phyloP scores from a whole-genome alignment of 352 stramenopile species.

The Stephanocyclus meneghinianus region DNA sequence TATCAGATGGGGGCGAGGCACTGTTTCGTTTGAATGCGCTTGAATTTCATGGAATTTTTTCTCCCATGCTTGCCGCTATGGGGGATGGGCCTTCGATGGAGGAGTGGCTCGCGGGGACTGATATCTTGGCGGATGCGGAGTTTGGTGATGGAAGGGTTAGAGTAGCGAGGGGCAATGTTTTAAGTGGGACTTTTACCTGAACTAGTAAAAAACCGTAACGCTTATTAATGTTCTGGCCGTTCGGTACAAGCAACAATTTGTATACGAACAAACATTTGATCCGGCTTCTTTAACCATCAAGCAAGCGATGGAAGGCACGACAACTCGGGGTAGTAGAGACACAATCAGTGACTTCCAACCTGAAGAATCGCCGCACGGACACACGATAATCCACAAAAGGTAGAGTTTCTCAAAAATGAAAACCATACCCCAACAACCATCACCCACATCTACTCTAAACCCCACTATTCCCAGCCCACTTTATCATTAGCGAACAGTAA shows the following conservation, averaged over 20 bases:
- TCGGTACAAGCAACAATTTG: neutral
- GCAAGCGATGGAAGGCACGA: too few species aligned
- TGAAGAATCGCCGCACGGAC: too few species aligned
- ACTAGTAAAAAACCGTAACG: neutral
- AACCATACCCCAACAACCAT: neutral
- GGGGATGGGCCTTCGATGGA: conserved; percentile 74
- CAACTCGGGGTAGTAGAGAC: too few species aligned
- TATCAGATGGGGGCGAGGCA: conserved; percentile 65
- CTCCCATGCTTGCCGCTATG: conserved; percentile 71
- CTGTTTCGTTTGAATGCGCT: conserved; percentile 66
- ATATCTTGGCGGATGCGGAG: conserved; percentile 60
- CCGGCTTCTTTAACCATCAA: too few species aligned
- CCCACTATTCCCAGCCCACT: too few species aligned
- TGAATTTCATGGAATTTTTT: conserved; percentile 75
- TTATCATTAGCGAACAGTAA: neutral
- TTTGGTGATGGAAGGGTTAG: conserved; percentile 13
- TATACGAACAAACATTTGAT: neutral
- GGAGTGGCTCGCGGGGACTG: conserved; percentile 66
- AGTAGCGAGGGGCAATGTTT: conserved; percentile 1
- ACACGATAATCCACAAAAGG: neutral
- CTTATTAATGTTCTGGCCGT: neutral
- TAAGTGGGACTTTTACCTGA: conserved; percentile 6
- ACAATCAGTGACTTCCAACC: too few species aligned
- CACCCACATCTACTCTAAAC: too few species aligned
- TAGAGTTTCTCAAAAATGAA: neutral